phyloP scores from a whole-genome alignment of 2,329 filamentous ascomycete species.

The Ophiocordyceps sinensis region DNA sequence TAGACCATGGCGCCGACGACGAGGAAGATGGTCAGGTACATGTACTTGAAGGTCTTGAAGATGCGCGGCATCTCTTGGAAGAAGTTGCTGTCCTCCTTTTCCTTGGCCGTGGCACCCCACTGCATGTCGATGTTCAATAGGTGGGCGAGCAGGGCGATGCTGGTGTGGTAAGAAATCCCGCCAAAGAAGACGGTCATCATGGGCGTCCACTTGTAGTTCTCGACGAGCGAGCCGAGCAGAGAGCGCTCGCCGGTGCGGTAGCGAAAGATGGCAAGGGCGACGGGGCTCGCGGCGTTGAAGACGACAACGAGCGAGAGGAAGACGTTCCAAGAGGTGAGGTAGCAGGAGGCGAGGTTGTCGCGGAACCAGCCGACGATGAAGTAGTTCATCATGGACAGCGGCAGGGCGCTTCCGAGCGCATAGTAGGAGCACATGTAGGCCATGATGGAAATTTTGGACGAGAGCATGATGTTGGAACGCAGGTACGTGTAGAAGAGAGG shows the following conservation, averaged over 20 bases:
- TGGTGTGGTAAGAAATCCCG: conserved; percentile 27
- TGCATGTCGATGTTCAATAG: conserved; percentile 27
- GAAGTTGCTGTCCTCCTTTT: conserved; percentile 40
- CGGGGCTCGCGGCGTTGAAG: conserved; percentile 47
- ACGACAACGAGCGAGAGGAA: conserved; percentile 49
- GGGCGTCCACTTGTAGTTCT: conserved; percentile 48
- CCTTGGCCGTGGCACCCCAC: conserved; percentile 45
- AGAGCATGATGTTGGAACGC: conserved; percentile 43
- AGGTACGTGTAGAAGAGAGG: conserved; percentile 48
- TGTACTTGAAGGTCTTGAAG: conserved; percentile 37
- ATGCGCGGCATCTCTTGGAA: conserved; percentile 40
- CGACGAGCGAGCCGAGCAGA: conserved; percentile 23
- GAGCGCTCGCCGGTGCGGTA: conserved; percentile 43
- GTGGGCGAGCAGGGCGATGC: conserved; percentile 25
- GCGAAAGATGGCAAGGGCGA: conserved; percentile 46
- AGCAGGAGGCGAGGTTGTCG: conserved; percentile 51
- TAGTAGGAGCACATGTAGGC: conserved; percentile 61
- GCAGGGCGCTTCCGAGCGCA: conserved; percentile 51
- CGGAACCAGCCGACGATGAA: conserved; percentile 59
- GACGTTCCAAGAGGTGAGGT: conserved; percentile 51
- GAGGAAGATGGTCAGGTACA: conserved; percentile 30
- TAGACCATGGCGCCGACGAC: conserved; percentile 35
- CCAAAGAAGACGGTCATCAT: conserved; percentile 33
- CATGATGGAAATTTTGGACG: conserved; percentile 57
- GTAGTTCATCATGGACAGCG: conserved; percentile 56